Conservation (phyloP, 345 rosid genomes). For the Brassica carinata region DNA sequence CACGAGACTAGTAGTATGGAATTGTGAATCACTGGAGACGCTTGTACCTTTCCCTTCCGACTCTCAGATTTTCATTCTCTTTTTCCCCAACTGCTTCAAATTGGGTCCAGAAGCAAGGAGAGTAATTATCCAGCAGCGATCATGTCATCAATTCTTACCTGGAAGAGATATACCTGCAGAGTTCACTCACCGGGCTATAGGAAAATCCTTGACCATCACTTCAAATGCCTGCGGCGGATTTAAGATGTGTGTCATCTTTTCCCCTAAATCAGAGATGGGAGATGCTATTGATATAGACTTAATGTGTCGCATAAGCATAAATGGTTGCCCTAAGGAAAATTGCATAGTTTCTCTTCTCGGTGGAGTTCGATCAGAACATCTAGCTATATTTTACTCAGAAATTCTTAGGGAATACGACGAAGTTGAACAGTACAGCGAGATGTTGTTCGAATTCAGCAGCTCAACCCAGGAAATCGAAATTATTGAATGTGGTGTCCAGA, state of each 20-base stretch:
- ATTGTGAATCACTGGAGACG: neutral
- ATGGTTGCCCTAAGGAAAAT: neutral
- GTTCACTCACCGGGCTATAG: neutral
- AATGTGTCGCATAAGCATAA: neutral
- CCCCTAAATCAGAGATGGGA: neutral
- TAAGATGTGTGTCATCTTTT: neutral
- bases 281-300: neutral
- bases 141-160: neutral
- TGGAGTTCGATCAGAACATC: neutral
- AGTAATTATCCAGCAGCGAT: neutral
- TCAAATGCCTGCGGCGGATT: neutral
- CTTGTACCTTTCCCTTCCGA: neutral
- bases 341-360: neutral
- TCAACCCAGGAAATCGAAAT: neutral
- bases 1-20: neutral
- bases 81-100: neutral
- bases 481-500: neutral
- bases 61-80: too few species aligned
- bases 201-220: neutral
- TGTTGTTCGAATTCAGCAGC: neutral
- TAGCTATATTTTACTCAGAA: neutral
- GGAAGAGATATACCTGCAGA: neutral
- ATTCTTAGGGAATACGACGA: too few species aligned
- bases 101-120: neutral
- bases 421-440: neutral